Conservation (phyloP, 106 monocot genomes). For the Platanthera zijinensis region DNA sequence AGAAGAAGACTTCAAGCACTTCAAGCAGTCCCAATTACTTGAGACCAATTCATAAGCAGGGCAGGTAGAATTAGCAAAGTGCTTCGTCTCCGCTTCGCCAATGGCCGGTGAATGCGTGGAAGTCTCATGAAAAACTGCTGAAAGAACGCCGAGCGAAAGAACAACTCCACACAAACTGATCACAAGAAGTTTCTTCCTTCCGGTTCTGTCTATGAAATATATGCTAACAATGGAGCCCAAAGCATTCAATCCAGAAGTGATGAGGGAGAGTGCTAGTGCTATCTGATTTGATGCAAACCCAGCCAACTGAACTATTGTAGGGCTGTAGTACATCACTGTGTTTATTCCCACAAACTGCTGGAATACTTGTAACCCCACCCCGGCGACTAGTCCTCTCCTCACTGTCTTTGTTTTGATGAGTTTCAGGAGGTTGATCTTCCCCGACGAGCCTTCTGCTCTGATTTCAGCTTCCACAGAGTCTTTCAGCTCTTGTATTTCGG, state of each 20-base stretch:
- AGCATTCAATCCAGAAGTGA: slow-evolving; percentile 76
- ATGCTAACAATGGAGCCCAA: slow-evolving; percentile 70
- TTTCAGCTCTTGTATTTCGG: slow-evolving; percentile 51
- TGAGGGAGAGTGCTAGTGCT: slow-evolving; percentile 64
- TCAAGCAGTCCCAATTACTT: slow-evolving; percentile 51
- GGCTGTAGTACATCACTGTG: slow-evolving; percentile 91
- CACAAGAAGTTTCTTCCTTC: slow-evolving; percentile 62
- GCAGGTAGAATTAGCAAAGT: slow-evolving; percentile 44
- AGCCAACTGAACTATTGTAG: slow-evolving; percentile 72
- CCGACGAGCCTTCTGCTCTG: slow-evolving; percentile 39
- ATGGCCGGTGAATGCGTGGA: slow-evolving; percentile 46
- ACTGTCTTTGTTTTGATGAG: slow-evolving; percentile 51
- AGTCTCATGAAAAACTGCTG: slow-evolving; percentile 53
- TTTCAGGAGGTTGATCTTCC: slow-evolving; percentile 43
- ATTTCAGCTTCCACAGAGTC: slow-evolving; percentile 55
- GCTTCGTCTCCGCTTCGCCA: slow-evolving; percentile 28
- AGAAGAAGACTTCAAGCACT: slow-evolving; percentile 55
- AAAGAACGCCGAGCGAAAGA: slow-evolving; percentile 41
- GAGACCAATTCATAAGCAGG: slow-evolving; percentile 27
- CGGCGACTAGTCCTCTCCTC: slow-evolving; percentile 64
- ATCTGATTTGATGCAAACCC: slow-evolving; percentile 81
- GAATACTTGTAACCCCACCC: slow-evolving; percentile 69
- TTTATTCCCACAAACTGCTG: slow-evolving; percentile 94
- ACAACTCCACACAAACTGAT: slow-evolving; percentile 55
- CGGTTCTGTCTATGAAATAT: slow-evolving; percentile 65